Percentiles rank a stretch among this genome's conserved stretches.
Conservation (phyloP, 257 asterid species). For the Solanum appendiculatum region DNA sequence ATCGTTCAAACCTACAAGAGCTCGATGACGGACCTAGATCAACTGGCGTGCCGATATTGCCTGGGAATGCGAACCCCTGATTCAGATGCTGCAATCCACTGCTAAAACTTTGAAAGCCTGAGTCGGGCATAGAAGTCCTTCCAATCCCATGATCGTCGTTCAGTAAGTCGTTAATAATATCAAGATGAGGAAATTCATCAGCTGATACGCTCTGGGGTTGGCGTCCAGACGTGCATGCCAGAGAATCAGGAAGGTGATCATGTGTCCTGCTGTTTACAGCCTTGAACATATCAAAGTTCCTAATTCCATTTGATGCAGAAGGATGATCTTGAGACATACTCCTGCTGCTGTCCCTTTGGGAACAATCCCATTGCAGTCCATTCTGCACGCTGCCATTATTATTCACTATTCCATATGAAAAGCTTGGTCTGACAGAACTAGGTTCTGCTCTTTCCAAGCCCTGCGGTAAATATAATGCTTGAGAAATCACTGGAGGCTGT, state of each 20-base stretch:
- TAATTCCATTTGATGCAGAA: constrained; percentile 25
- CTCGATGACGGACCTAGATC: constrained; percentile 30
- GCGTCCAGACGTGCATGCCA: constrained; percentile 53
- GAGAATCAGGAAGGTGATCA: constrained; percentile 45
- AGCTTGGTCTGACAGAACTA: constrained; percentile 23
- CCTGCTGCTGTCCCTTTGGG: constrained; percentile 35
- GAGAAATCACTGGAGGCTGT: constrained; percentile 29
- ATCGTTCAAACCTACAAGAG: constrained; percentile 52
- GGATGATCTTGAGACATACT: constrained; percentile 7
- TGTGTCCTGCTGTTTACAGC: constrained; percentile 36
- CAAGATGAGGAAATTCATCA: constrained; percentile 48
- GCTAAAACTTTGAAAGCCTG: constrained; percentile 38
- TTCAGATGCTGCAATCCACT: constrained; percentile 39
- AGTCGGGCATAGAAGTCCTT: constrained; percentile 13
- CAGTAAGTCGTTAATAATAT: constrained; percentile 77
- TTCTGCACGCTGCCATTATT: constrained; percentile 28
- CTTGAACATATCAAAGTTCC: constrained; percentile 30
- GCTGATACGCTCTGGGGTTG: constrained; percentile 19
- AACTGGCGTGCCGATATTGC: constrained; percentile 36
- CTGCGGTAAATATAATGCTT: constrained; percentile 32
- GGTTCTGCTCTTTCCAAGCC: constrained; percentile 47
- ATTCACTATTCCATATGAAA: constrained; percentile 53
- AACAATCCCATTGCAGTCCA: constrained; percentile 48
- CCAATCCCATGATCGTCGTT: constrained; percentile 68
- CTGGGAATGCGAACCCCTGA: constrained; percentile 52